Percentiles rank a stretch among this genome's conserved stretches.
Evolutionary conservation across 768 basidiomycete genomes (phyloP).

Genomic region (Piloderma croceum): DNA sequence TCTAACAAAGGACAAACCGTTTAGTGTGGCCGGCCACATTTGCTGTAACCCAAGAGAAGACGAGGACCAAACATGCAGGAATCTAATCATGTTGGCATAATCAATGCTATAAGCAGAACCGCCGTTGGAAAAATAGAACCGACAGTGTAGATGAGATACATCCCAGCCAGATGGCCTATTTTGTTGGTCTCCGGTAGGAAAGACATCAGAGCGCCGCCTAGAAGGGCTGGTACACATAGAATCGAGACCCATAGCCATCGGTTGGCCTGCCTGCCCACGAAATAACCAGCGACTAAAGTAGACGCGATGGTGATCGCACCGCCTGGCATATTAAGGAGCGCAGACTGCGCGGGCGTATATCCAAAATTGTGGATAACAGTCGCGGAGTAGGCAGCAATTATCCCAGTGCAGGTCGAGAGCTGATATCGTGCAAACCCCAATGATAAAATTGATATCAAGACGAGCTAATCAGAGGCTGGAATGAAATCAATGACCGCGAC

Average conservation of each 20-base stretch:
- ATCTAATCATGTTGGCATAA: constrained; percentile 6
- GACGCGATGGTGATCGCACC: constrained; percentile 11
- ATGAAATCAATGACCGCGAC: too few species aligned
- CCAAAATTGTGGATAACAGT: constrained; percentile 15
- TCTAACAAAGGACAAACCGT: constrained; percentile 12
- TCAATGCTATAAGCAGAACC: too few species aligned
- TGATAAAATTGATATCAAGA: too few species aligned
- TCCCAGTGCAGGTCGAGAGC: too few species aligned
- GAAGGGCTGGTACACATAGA: too few species aligned
- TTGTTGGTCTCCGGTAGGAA: constrained; percentile 10
- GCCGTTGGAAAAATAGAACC: neutral
- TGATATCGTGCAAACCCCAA: too few species aligned
- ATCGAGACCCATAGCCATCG: constrained; percentile 11
- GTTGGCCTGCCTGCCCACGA: constrained; percentile 8
- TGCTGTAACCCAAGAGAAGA: too few species aligned
- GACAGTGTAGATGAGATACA: constrained; percentile 15
- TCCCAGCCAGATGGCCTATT: constrained; percentile 11
- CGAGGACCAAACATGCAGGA: constrained; percentile 10
- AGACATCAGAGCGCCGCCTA: constrained; percentile 12
- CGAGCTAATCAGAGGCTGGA: too few species aligned
- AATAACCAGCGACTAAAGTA: constrained; percentile 11
- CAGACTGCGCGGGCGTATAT: constrained; percentile 9
- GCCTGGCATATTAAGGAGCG: constrained; percentile 13
- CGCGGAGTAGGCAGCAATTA: constrained; percentile 13
- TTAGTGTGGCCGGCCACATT: too few species aligned